Conservation (phyloP, 2,329 filamentous ascomycete species). For the Neofusicoccum sp. region DNA sequence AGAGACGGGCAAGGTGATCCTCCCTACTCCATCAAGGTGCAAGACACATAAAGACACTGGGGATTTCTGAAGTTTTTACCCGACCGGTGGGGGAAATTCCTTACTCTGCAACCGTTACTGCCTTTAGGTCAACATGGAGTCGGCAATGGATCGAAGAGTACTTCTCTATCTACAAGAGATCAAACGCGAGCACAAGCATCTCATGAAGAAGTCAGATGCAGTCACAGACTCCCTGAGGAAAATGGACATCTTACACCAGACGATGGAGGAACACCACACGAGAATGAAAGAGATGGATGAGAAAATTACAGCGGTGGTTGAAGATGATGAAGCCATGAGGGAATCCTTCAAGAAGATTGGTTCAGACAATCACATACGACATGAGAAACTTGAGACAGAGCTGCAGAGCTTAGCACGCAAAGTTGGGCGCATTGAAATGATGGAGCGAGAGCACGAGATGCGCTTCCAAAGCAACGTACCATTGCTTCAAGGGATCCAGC, state of each 20-base stretch:
- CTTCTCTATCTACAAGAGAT: constrained; percentile 3
- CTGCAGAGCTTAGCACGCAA: constrained; percentile 17
- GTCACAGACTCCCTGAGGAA: constrained; percentile 13
- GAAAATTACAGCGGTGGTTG: neutral
- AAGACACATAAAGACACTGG: too few relatives aligned
- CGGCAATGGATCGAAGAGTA: neutral
- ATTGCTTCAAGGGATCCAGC: neutral
- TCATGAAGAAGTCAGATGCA: constrained; percentile 20
- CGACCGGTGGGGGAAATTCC: too few relatives aligned
- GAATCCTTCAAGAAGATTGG: neutral
- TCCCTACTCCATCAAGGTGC: too few relatives aligned
- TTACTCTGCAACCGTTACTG: neutral
- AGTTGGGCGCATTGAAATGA: constrained; percentile 10
- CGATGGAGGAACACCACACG: constrained; percentile 8
- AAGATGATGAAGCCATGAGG: neutral
- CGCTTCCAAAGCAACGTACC: neutral
- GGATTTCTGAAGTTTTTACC: too few relatives aligned
- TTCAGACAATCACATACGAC: neutral
- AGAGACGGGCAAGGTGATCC: too few relatives aligned
- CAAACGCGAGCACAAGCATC: constrained; percentile 14
- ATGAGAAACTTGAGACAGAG: constrained; percentile 14
- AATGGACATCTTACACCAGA: constrained; percentile 1
- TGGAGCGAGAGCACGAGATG: constrained; percentile 4
- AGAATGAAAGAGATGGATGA: constrained; percentile 14
- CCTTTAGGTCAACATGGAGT: neutral